Base-by-base conservation (phyloP, 768 basidiomycete genomes). In the Mycena capillaripes region DNA sequence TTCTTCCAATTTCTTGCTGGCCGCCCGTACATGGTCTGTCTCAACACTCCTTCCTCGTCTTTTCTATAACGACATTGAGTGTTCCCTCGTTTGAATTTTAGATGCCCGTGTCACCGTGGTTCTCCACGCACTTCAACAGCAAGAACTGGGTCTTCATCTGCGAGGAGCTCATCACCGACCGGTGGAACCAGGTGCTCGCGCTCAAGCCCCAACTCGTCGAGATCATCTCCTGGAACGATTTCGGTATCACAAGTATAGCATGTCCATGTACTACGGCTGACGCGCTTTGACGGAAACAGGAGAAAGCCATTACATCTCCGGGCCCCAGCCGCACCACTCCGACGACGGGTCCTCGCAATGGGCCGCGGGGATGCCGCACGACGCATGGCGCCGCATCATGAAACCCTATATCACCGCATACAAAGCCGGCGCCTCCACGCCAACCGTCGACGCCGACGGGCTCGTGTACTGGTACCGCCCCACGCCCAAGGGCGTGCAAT, bases 181-280 rank as follows among this genome's bases (percentile, higher is more conserved):
- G 76, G n/a, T 77, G 76, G 76, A 52, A 63, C 27, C 75, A 77
- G 48, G 71, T 75, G 19, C 72, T 76, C 27, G 59, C 68, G 17
- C 46, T 73, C 32, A 55, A 71, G 44, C 76, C 75, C 23, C 64
- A 73, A 42, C 76, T 77, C 56, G 72, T 73, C 61, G 70, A 71
- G 57, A 70, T 84, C 66, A 42, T 84, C 69, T 80, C 84, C 32
- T 88, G 83, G 83, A 89, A 89, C 60, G 88, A 89, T 75, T 89
- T 71, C 56, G 85, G 65, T 57, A 57, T 38, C 57, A 21, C n/a
- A n/a, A n/a, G n/a, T n/a, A n/a, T n/a, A n/a, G n/a, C n/a, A n/a
- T n/a, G n/a, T n/a, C n/a, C n/a, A n/a, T n/a, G n/a, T n/a, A n/a
- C n/a, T n/a, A n/a, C n/a, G n/a, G n/a, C n/a, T n/a, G n/a, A n/a